Percentiles rank a stretch among this genome's conserved stretches.
Evolutionary conservation across 495 filamentous ascomycete species (phyloP).

Genomic region (Chaetomium cochliodes): DNA sequence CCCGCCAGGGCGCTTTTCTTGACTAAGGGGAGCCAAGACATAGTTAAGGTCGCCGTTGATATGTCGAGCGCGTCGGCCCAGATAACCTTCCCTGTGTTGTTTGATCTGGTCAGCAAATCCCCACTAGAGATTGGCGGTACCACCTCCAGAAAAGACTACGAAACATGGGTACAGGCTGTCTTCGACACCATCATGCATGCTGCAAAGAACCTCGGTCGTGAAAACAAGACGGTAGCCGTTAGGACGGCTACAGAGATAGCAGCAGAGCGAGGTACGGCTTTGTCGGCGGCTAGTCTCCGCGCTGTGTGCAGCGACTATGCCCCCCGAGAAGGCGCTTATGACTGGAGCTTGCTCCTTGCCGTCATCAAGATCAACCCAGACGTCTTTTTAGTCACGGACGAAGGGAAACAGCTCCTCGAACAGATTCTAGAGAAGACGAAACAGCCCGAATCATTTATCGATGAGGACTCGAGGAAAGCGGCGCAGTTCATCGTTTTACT

Average conservation of each 20-base stretch:
- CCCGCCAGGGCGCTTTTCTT: constrained; percentile 61
- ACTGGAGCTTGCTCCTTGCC: constrained; percentile 63
- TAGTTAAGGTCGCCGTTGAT: constrained; percentile 37
- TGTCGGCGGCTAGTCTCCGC: constrained; percentile 38
- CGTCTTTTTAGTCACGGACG: constrained; percentile 56
- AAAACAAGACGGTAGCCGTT: constrained; percentile 31
- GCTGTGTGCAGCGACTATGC: constrained; percentile 44
- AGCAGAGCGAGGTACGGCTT: constrained; percentile 27
- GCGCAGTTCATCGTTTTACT: constrained; percentile 55
- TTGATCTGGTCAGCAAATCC: constrained; percentile 57
- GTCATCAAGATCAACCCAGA: constrained; percentile 66
- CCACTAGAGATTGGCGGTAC: constrained; percentile 55
- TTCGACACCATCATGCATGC: constrained; percentile 53
- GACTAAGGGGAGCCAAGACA: constrained; percentile 40
- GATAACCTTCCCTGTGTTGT: constrained; percentile 50
- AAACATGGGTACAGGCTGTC: constrained; percentile 64
- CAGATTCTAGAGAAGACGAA: constrained; percentile 38
- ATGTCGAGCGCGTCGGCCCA: constrained; percentile 34
- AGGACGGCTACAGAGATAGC: constrained; percentile 44
- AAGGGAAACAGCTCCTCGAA: constrained; percentile 37
- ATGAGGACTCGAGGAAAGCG: constrained; percentile 23
- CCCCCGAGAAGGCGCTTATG: constrained; percentile 39
- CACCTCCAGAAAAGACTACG: constrained; percentile 55
- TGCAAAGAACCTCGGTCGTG: constrained; percentile 21
- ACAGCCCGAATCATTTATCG: constrained; percentile 7